phyloP scores from a whole-genome alignment of 2,329 filamentous ascomycete genomes.

The Epichloe amarillans region DNA sequence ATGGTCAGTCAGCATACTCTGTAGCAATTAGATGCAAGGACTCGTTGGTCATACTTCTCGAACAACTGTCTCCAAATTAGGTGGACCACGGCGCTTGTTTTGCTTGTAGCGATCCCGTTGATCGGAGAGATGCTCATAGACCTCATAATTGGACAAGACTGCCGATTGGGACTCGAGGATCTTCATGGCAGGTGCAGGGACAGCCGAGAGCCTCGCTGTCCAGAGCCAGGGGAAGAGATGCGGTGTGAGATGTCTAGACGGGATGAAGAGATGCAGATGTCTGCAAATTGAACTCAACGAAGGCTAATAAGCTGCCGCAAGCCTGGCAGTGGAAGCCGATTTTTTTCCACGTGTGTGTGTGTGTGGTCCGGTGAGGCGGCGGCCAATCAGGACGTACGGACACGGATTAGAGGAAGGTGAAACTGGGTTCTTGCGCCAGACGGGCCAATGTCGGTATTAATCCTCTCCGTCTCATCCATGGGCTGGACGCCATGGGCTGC shows the following conservation, averaged over 20 bases:
- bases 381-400: conserved; percentile 1
- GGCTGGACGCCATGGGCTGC: no score
- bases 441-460: no score
- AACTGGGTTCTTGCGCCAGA: no score
- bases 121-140: conserved; percentile 50
- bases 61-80: conserved; percentile 47
- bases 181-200: conserved; percentile 37
- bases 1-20: background rate
- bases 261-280: background rate
- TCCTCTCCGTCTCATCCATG: no score
- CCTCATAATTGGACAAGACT: conserved; percentile 60
- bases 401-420: background rate
- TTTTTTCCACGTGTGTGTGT: background rate
- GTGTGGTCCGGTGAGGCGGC: background rate
- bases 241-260: background rate
- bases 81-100: conserved; percentile 36
- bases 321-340: background rate
- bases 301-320: background rate
- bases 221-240: background rate
- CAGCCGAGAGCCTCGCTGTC: background rate
- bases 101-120: conserved; percentile 39
- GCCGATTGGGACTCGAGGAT: conserved; percentile 59
- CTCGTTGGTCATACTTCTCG: conserved; percentile 39
- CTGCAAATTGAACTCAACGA: background rate
- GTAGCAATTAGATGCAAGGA: background rate